A percentile compares a stretch with the other conserved stretches of the same genome.
Conservation (phyloP, 2,329 filamentous ascomycete genomes). For the Paraphaeosphaeria minitans region DNA sequence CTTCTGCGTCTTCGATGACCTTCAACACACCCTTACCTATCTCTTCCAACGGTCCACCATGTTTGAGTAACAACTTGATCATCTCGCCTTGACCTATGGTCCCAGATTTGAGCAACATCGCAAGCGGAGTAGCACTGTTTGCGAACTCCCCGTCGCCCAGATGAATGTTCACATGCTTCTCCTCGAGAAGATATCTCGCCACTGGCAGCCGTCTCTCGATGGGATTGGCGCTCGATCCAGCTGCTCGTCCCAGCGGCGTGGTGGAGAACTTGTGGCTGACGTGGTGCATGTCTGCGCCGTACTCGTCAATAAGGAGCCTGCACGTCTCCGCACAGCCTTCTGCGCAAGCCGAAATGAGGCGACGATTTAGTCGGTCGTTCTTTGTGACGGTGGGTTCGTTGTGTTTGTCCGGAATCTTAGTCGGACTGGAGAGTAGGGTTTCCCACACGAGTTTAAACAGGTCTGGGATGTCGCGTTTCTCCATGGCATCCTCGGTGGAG, state of each 20-base stretch:
- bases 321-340: background rate
- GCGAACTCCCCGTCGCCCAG: background rate
- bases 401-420: background rate
- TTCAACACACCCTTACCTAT: background rate
- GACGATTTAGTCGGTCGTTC: background rate
- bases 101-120: background rate
- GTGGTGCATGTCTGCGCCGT: background rate
- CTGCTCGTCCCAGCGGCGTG: background rate
- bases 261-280: background rate
- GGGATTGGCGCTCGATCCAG: background rate
- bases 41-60: background rate
- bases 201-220: background rate
- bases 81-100: background rate
- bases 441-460: background rate
- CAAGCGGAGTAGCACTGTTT: background rate
- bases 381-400: background rate
- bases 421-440: background rate
- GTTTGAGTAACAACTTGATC: background rate
- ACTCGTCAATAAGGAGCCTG: background rate
- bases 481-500: background rate
- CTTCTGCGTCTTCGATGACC: background rate
- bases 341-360: background rate
- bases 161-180: background rate
- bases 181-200: background rate
- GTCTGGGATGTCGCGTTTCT: background rate